Base-by-base conservation (phyloP, 1,284 basidiomycete species). In the Tilletia setariae region DNA sequence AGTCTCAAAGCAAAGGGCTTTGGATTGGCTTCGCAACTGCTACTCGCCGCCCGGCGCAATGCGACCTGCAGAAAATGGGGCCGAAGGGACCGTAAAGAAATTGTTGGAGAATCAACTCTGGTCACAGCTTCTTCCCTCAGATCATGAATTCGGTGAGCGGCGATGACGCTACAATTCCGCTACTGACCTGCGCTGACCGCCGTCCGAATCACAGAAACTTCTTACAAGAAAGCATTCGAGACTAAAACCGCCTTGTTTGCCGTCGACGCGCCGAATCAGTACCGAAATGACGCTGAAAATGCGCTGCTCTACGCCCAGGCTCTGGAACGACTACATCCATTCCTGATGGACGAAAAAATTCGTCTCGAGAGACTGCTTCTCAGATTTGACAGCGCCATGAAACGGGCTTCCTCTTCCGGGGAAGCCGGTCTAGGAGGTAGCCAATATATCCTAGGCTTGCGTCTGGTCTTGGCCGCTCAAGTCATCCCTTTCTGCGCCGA, bases 221-320 rank as follows among this genome's bases (percentile, higher is more conserved):
- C 46, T 16, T 35, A 16, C 56, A 40, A 61, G 28, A 25, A 19
- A 8, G 56, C 56, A 11, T 61, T 61, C 15, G 32, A 61, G 30
- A 30, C 8, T 7, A 13, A 30, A 35, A 30, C 28, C 3, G 56
- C 56, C 16, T 30, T 61, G 15, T 61, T 61, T 30, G 56, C 56
- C 21, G 32, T 61, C 56, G 56, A 61, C 15, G 56, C 28, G 56
- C 30, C 56, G 2, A 61, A 61, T 21, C 56, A 61, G 28, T 61
- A 61, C 56, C 56, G 56, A 30, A 30, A 61, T 30, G 35, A 35
- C 13, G 35, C 56, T 4, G 19, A 32, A 11, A 30, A 61, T 21
- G 30, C 15, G 23, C 32, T 61, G 56, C 56, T 61, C 11, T 61
- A 30, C 56, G 28, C 28, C 25, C 7, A 25, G 28, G 2, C 23